Conservation (phyloP, 768 basidiomycete genomes). For the Tylopilus plumbeoviolaceoides region DNA sequence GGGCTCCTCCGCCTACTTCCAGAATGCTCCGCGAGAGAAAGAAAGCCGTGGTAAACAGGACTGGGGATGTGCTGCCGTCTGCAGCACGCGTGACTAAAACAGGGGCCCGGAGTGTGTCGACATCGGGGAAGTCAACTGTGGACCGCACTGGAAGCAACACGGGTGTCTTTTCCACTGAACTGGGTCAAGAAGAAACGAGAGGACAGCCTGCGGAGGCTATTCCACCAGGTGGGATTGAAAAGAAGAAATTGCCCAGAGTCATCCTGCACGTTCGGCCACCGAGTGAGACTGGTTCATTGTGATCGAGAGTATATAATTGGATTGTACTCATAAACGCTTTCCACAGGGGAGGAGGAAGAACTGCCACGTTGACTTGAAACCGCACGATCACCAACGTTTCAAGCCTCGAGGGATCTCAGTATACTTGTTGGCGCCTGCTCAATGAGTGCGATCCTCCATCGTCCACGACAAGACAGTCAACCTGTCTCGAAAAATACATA, state of each 20-base stretch:
- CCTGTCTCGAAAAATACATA: no score
- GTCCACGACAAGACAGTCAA: no score
- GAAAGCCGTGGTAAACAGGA: slow-evolving; percentile 13
- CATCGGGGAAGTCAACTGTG: not conserved
- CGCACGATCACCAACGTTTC: no score
- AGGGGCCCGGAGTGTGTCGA: slow-evolving; percentile 3
- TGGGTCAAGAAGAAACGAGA: not conserved
- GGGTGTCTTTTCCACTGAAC: not conserved
- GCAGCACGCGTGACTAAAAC: not conserved
- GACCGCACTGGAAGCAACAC: not conserved
- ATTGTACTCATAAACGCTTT: not conserved
- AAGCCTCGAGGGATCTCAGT: no score
- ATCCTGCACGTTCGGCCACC: no score
- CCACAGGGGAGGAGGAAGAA: no score
- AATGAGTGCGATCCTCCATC: no score
- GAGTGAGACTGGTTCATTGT: no score
- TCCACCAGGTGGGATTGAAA: not conserved
- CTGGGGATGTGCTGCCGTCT: not conserved
- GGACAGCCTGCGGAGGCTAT: not conserved
- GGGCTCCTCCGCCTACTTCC: slow-evolving; percentile 33
- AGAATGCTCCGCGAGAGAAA: slow-evolving; percentile 51
- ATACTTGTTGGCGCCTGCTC: no score
- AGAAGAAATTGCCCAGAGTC: no score
- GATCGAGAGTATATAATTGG: not conserved
- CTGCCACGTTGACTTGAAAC: no score